Evolutionary conservation across 2,329 filamentous ascomycete species (phyloP).

Genomic region (Elsinoe batatas): DNA sequence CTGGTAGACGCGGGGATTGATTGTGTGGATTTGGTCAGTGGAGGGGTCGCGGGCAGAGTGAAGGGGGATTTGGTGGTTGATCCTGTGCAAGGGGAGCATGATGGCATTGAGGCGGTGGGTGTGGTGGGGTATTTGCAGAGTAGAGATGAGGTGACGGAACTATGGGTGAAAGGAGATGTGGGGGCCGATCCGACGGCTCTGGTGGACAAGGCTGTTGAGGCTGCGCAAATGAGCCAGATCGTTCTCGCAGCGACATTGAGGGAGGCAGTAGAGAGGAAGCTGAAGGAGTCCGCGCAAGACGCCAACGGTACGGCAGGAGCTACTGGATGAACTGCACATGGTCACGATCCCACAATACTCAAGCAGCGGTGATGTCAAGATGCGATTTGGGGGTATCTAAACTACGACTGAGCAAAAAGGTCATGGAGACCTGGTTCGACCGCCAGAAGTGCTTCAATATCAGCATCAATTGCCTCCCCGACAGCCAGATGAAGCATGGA

Average conservation of each 20-base stretch:
- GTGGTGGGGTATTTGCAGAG: slow-evolving; percentile 81
- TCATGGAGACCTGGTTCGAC: slow-evolving; percentile 23
- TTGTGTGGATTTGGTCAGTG: slow-evolving; percentile 80
- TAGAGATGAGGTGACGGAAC: slow-evolving; percentile 82
- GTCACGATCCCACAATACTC: not conserved
- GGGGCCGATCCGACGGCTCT: slow-evolving; percentile 42
- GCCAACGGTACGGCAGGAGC: not conserved
- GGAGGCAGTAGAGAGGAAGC: slow-evolving; percentile 41
- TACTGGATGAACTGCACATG: not conserved
- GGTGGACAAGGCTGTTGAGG: slow-evolving; percentile 54
- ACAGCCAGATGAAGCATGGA: slow-evolving; percentile 20
- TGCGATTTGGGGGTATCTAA: not conserved
- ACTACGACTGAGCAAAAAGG: slow-evolving; percentile 18
- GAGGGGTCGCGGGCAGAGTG: slow-evolving; percentile 78
- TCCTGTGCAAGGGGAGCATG: slow-evolving; percentile 71
- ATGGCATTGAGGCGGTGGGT: slow-evolving; percentile 68
- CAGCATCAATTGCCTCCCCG: slow-evolving; percentile 20
- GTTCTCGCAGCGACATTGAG: slow-evolving; percentile 53
- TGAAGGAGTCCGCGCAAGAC: not conserved
- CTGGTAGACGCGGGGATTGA: slow-evolving; percentile 93
- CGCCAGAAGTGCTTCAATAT: slow-evolving; percentile 20
- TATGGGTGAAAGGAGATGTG: slow-evolving; percentile 79
- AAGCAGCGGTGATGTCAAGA: not conserved
- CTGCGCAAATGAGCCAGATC: slow-evolving; percentile 48
- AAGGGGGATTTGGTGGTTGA: slow-evolving; percentile 57